Base-by-base conservation (phyloP, 1,284 basidiomycete genomes). In the Apiotrichum gracile region DNA sequence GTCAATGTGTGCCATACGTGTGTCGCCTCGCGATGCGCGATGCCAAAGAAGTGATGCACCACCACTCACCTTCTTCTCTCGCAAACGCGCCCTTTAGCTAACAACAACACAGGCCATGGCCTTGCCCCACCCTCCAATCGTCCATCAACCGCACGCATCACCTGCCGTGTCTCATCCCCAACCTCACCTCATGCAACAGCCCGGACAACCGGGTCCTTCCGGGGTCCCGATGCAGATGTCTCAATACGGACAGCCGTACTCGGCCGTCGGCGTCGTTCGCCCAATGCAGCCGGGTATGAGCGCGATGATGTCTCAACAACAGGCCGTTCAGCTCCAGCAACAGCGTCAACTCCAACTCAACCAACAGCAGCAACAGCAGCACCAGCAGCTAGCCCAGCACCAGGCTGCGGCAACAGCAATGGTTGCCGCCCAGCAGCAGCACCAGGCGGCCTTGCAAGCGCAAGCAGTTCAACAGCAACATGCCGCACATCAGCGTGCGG, bases 121-220 rank as follows among this genome's bases (percentile, higher is more conserved):
- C 57, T 61, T 71, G 61, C 69, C 70, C 63, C 70, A 71, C 62
- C 69, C 69, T 39, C 66, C 63, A 47, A 44, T 54, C 25, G 51
- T 60, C 34, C 59, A 60, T 60, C 52, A 50, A 52, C 31, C 56
- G 31, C 62, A 59, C 52, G 55, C 61, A 44, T 61, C 59, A 35
- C 57, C 61, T 52, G 56, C 60, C 38, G 61, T 57, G 51, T 57
- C 63, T 31, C 54, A 61, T 40, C 57, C 53, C 25, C 60, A 52
- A 31, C 60, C 61, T 35, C 57, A 61, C 43, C 58, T 63, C 50
- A 65, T 65, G 63, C 61, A 63, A 31, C 56, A 54, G 49, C 58
- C 58, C 33, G 54, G 61, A 47, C 61, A 61, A 35, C 61, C 63
- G 46, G 63, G 61, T 55, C 55, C 61, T 50, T 55, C 64, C 46